phyloP scores from a whole-genome alignment of 352 stramenopile genomes.

The Halophytophthora batemanensis region DNA sequence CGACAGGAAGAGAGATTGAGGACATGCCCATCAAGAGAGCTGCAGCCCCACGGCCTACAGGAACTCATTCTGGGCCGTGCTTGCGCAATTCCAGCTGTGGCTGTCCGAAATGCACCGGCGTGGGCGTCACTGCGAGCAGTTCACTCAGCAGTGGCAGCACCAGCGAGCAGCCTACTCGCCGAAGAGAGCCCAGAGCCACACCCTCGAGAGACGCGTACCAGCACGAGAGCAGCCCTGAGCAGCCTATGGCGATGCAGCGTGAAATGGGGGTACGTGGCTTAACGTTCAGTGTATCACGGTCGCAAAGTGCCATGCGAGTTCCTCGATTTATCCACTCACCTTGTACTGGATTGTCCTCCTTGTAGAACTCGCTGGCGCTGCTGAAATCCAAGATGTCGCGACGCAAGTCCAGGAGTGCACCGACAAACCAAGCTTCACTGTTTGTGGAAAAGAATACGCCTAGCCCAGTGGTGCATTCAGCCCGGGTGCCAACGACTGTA shows the following conservation, averaged over 20 bases:
- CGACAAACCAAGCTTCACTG: constrained; percentile 64
- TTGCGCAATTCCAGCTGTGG: constrained; percentile 68
- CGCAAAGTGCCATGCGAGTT: not conserved
- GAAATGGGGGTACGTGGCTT: constrained; percentile 51
- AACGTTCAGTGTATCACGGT: not conserved
- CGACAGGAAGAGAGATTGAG: constrained; percentile 65
- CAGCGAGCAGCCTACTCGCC: constrained; percentile 28
- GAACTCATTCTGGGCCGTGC: constrained; percentile 46
- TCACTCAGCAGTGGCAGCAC: constrained; percentile 5
- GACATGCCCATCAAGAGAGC: constrained; percentile 54
- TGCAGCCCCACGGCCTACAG: constrained; percentile 6
- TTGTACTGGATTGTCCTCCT: not conserved
- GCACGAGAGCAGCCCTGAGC: constrained; percentile 26
- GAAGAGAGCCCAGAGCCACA: constrained; percentile 28
- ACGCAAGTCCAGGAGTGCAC: constrained; percentile 63
- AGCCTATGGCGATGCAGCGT: constrained; percentile 20
- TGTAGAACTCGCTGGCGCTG: constrained; percentile 64
- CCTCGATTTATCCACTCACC: constrained; percentile 2
- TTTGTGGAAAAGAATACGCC: constrained; percentile 55
- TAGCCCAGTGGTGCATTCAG: constrained; percentile 23
- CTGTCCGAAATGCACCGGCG: constrained; percentile 58
- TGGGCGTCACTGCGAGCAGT: constrained; percentile 9
- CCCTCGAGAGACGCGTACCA: constrained; percentile 24
- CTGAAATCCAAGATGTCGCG: constrained; percentile 84
- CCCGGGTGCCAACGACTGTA: constrained; percentile 11